A percentile compares a stretch with the other conserved stretches of the same genome.
Evolutionary conservation across 495 filamentous ascomycete genomes (phyloP).

Genomic region (Neurospora tetrasperma): DNA sequence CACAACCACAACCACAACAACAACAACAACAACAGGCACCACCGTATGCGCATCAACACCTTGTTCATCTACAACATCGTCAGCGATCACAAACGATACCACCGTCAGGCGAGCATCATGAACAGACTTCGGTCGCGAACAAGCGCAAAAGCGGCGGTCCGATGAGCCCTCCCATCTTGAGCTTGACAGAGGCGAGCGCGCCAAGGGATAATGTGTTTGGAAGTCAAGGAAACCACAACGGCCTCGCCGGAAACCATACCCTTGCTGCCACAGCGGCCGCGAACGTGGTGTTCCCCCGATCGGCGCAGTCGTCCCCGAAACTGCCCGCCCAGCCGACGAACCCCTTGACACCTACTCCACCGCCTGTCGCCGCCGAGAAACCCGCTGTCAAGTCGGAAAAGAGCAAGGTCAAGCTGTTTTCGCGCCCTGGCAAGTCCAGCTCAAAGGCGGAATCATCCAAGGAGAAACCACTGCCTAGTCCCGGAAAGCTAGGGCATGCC

Average conservation of each 20-base stretch:
- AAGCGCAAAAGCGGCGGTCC: constrained; percentile 37
- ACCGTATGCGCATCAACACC: constrained; percentile 26
- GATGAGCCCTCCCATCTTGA: constrained; percentile 47
- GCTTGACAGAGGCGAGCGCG: constrained; percentile 43
- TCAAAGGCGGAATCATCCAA: constrained; percentile 58
- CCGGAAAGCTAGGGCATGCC: constrained; percentile 61
- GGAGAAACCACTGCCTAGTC: constrained; percentile 65
- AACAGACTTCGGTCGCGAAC: constrained; percentile 20
- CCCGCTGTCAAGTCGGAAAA: constrained; percentile 58
- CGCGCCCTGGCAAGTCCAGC: constrained; percentile 73
- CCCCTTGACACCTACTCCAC: constrained; percentile 19
- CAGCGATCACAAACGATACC: constrained; percentile 66
- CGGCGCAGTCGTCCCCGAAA: constrained; percentile 40
- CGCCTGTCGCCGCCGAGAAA: constrained; percentile 46
- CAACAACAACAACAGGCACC: constrained; percentile 25
- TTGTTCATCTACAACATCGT: constrained; percentile 39
- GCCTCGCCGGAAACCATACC: constrained; percentile 52
- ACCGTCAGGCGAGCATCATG: constrained; percentile 28
- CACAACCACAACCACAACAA: constrained; percentile 30
- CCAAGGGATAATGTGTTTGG: constrained; percentile 45
- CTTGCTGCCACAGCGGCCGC: constrained; percentile 72
- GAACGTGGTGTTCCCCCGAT: constrained; percentile 73
- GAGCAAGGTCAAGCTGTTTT: constrained; percentile 87
- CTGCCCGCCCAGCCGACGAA: constrained; percentile 22
- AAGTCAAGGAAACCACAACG: constrained; percentile 53